phyloP scores from a whole-genome alignment of 192 early-diverging fungal genomes.

The Jimgerdemannia flammicorona region DNA sequence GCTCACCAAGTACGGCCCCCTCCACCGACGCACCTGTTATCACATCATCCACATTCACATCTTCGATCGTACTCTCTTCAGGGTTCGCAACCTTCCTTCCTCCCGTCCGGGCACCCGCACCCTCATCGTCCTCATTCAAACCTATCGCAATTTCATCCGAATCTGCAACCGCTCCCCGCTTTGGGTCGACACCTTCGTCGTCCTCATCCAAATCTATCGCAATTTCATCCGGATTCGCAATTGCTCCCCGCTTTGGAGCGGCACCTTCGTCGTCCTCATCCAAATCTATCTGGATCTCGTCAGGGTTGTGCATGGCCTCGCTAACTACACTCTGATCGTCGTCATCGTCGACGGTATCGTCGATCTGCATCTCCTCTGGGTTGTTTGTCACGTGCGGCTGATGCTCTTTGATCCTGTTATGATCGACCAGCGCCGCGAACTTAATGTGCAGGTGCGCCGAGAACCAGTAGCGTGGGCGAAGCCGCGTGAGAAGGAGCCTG shows the following conservation, averaged over 20 bases:
- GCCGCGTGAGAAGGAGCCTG: conserved; percentile 63
- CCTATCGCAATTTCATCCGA: conserved; percentile 50
- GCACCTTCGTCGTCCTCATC: conserved; percentile 11
- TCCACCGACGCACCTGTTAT: too few species aligned
- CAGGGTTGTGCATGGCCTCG: conserved; percentile 19
- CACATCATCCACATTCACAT: too few species aligned
- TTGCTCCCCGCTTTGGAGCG: background rate
- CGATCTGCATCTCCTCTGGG: conserved; percentile 45
- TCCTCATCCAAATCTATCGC: conserved; percentile 27
- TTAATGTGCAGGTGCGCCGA: conserved; percentile 94
- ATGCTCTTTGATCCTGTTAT: conserved; percentile 15
- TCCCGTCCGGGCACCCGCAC: background rate
- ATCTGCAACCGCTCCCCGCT: conserved; percentile 14
- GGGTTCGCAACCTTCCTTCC: background rate
- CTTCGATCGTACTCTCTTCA: too few species aligned
- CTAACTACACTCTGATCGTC: conserved; percentile 4
- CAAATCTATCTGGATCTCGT: conserved; percentile 33
- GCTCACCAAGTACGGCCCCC: too few species aligned
- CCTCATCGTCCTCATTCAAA: conserved; percentile 8
- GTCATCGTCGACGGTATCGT: conserved; percentile 27
- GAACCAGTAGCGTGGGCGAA: conserved; percentile 92
- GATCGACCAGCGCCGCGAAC: conserved; percentile 68
- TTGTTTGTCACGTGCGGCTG: conserved; percentile 16
- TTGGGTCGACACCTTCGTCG: background rate
- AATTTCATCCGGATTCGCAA: conserved; percentile 51